phyloP scores from a whole-genome alignment of 768 basidiomycete genomes.

The Lentinula sp. region DNA sequence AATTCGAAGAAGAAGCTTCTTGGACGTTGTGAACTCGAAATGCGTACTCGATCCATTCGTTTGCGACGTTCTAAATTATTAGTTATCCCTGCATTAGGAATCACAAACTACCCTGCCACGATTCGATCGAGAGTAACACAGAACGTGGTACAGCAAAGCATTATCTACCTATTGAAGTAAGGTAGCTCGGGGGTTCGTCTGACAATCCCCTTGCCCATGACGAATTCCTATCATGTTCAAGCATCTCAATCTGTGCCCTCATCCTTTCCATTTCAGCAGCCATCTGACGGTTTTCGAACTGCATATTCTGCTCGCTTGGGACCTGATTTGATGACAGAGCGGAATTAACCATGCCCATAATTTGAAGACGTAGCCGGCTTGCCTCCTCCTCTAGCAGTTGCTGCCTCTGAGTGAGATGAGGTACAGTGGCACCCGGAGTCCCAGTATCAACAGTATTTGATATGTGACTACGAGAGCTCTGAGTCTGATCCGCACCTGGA shows the following conservation, averaged over 20 bases:
- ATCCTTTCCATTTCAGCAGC: not conserved
- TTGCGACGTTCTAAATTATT: not conserved
- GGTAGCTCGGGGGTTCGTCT: slow-evolving; percentile 3
- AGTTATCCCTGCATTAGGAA: not conserved
- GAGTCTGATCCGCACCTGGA: not conserved
- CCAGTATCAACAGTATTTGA: not conserved
- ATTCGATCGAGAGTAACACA: too few species aligned
- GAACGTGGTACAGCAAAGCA: too few species aligned
- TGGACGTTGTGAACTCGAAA: not conserved
- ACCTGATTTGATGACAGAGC: not conserved
- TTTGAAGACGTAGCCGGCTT: slow-evolving; percentile 2
- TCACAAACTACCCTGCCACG: not conserved
- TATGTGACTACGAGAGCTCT: not conserved
- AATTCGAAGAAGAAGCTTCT: not conserved
- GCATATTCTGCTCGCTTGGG: not conserved
- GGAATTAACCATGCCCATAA: slow-evolving; percentile 1
- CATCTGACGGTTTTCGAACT: not conserved
- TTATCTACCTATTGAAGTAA: slow-evolving; percentile 1
- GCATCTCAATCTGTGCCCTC: not conserved
- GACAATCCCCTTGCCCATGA: slow-evolving; percentile 2
- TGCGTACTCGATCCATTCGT: not conserved
- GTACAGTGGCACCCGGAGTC: not conserved
- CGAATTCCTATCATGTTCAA: not conserved
- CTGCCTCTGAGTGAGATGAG: not conserved
- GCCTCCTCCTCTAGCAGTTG: not conserved